phyloP scores from a whole-genome alignment of 1,139 yeast genomes.

The Saccharomyces hybrid region DNA sequence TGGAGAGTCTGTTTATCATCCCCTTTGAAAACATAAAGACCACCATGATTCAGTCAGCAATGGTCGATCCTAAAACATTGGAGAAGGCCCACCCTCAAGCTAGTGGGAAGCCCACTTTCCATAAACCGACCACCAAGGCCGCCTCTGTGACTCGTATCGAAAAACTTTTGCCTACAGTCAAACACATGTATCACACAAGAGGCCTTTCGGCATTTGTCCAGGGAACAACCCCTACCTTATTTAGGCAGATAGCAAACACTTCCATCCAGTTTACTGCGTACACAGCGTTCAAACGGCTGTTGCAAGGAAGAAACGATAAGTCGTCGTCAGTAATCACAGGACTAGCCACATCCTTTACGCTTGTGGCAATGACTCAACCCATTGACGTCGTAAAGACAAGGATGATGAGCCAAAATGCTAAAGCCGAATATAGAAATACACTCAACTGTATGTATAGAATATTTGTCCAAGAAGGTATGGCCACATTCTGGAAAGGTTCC shows the following conservation, averaged over 20 bases:
- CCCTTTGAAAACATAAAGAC: conserved; percentile 89
- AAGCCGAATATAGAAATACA: conserved; percentile 50
- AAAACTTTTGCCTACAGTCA: conserved; percentile 34
- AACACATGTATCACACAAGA: conserved; percentile 64
- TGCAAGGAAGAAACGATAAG: conserved; percentile 38
- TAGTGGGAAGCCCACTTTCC: conserved; percentile 19
- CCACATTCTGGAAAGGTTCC: conserved; percentile 69
- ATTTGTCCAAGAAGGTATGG: conserved; percentile 59
- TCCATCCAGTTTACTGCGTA: conserved; percentile 80
- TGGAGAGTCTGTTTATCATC: conserved; percentile 75
- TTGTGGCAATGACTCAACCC: conserved; percentile 80
- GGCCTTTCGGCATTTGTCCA: conserved; percentile 75
- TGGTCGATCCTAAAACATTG: conserved; percentile 17
- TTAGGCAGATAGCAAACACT: conserved; percentile 72
- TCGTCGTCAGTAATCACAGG: conserved; percentile 51
- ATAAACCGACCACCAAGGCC: conserved; percentile 9
- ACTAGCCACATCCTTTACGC: conserved; percentile 51
- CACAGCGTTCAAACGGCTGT: conserved; percentile 66
- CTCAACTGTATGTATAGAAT: conserved; percentile 66
- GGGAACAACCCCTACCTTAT: conserved; percentile 72
- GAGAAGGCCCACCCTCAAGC: conserved; percentile 2
- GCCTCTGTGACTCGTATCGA: conserved; percentile 13
- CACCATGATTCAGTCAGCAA: conserved; percentile 68
- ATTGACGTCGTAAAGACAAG: conserved; percentile 84
- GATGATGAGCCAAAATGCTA: conserved; percentile 65